Base-by-base conservation (phyloP, 441 rosid genomes). In the Populus hybrid region DNA sequence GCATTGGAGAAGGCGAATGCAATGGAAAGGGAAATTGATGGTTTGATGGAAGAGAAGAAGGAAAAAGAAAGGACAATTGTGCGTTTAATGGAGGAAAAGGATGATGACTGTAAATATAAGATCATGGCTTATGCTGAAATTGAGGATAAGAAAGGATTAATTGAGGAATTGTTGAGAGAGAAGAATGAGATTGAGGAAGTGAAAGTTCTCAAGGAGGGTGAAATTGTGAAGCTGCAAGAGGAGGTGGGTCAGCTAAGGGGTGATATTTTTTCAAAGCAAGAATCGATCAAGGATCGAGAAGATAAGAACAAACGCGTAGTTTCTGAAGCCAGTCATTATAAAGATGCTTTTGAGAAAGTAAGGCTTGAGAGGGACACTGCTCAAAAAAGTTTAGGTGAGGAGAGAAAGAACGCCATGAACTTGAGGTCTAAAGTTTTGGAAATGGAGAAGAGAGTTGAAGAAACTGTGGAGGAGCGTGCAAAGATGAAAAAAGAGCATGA, bases 161-260 rank as follows among this genome's bases (percentile, higher is more conserved):
- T 84, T 74, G 75, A 76, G 71, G 77, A 85, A 24, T 74, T 87
- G 82, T 73, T 85, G 21, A 66, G 71, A 64, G 87, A 88, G 78
- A 93, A 86, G 67, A 64, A 26, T 26, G 90, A 90, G 84, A 80
- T 89, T 8, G 89, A 89, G 81, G 90, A 73, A 77, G 77, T 64
- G 10, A 83, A 80, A 76, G 71, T 32, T 74, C 24, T 73, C 28
- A 81, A 68, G 73, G 91, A 90, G 80, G 78, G 35, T 32, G 87
- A 90, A 74, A 84, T 84, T 81, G 77, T 68, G 16, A 84, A 78
- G 75, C 63, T 90, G 83, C 81, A 74, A 3, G 68, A 70, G 34
- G 88, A 89, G 74, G 77, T 88, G 40, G 76, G 69, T 26, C 84
- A 87, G 74, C 78, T 87, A 76, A 82, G 69, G 80, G 70, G 79